Base-by-base conservation (phyloP, 371 early-diverging fungal genomes). In the Apophysomyces ossiformis region DNA sequence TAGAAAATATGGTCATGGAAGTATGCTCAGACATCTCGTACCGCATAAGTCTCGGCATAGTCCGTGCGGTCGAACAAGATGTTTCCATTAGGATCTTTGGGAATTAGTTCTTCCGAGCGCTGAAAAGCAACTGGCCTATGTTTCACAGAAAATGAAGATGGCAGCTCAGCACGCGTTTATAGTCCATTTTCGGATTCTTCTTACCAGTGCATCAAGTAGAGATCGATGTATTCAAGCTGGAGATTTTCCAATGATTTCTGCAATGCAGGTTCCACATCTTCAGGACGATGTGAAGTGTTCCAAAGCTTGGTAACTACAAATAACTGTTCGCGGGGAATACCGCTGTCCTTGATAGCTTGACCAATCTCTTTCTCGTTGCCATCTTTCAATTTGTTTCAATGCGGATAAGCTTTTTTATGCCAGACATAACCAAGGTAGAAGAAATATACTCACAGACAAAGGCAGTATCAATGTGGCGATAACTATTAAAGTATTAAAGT, bases 291-390 rank as follows among this genome's bases (percentile, higher is more conserved):
- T 50, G 70, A 64, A 5, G 77, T 84, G 63, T 88, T 89, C 90
- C 89, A 89, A 62, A 78, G 58, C 38, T 77, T 87, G 26, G 92
- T 92, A 54, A 95, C 95, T 59, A 96, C 74, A 72, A 95, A 97
- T 35, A 97, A 66, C 44, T 93, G 82, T 39, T 87, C 76, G 58
- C 95, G 87, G 58, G 83, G 83, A 26, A 92, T 67, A 56, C 73
- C 73, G 43, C 79, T 75, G 41, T 86, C 80, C 39, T 74, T 76
- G 60, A 95, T 82, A 5, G 86, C 92, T 58, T 87, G 78, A 56
- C 97, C 96, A 37, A 96, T 87, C 57, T 91, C 86, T 39, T 79
- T 71, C 74, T 92, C 92, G 70, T 92, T 93, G 37, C 74, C 71
- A 70, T 92, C 72, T 80, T 67, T 60, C 11, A 41, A 41, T 11